A percentile compares a stretch with the other conserved stretches of the same genome.
Evolutionary conservation across 2,329 filamentous ascomycete genomes (phyloP).

Genomic region (Xylaria sp.): DNA sequence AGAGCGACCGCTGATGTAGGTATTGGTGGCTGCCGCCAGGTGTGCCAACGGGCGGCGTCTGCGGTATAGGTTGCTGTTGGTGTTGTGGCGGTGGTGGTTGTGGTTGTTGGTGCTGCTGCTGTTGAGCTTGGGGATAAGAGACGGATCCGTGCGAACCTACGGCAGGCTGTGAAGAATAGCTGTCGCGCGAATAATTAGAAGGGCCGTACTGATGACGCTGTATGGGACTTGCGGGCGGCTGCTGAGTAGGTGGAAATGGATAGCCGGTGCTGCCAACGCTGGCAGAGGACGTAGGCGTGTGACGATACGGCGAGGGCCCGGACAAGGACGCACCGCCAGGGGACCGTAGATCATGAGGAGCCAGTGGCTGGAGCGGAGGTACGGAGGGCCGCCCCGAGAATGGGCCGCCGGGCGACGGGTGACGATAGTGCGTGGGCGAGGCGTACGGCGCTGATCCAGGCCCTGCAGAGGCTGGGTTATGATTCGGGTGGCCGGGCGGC

Average conservation of each 20-base stretch:
- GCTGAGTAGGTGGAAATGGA: conserved; percentile 60
- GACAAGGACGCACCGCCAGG: conserved; percentile 58
- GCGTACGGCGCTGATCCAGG: conserved; percentile 54
- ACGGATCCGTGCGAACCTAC: conserved; percentile 48
- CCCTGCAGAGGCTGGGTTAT: conserved; percentile 44
- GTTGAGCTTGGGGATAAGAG: conserved; percentile 55
- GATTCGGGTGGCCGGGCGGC: conserved; percentile 44
- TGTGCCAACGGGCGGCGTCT: conserved; percentile 61
- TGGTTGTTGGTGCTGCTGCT: conserved; percentile 31
- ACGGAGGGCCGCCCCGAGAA: conserved; percentile 50
- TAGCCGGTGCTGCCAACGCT: conserved; percentile 57
- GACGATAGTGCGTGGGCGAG: conserved; percentile 48
- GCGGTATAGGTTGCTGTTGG: conserved; percentile 52
- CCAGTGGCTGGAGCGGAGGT: conserved; percentile 57
- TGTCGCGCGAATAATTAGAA: conserved; percentile 55
- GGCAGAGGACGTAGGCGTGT: conserved; percentile 58
- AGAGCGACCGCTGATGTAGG: conserved; percentile 62
- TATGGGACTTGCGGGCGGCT: conserved; percentile 40
- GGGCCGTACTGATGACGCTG: conserved; percentile 59
- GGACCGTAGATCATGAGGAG: conserved; percentile 61
- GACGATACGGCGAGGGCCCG: conserved; percentile 60
- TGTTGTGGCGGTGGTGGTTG: conserved; percentile 14
- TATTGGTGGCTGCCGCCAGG: conserved; percentile 52
- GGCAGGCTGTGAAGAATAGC: conserved; percentile 54
- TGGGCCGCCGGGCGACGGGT: conserved; percentile 54